Base-by-base conservation (phyloP, 179 eudicot genomes). In the Beta lomatogona region DNA sequence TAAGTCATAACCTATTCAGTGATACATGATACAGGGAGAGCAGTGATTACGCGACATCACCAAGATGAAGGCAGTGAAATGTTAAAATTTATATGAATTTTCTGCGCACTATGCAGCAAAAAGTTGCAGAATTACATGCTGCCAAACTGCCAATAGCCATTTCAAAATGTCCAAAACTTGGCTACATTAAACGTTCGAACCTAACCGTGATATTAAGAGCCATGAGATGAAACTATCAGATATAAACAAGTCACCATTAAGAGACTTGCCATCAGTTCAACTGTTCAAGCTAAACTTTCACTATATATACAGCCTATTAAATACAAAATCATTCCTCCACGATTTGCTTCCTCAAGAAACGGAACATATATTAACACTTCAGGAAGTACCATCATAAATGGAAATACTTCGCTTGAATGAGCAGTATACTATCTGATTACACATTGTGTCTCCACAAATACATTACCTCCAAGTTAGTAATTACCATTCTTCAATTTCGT, bases 401-500 rank as follows among this genome's bases (percentile, higher is more conserved):
- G 13, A 55, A 50, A 72, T 72, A 41, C 57, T 72, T 53, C 31
- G 1, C 58, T 52, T 52, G 44, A 72, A 71, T 16, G 14, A 11
- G 31, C 14, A 14, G 21, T 2, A 2, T 19, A 31, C 12, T 4
- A n/a, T 46, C 28, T 71, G 14, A 71, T 48, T 13, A 36, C 22
- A 66, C 21, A 48, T 59, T 59, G 76, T 58, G 74, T 75, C 61
- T n/a, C 28, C 48, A 53, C 5, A 80, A 2, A 80, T 36, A 55
- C 41, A 36, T 36, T 58, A 36, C 44, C 71, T 52, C 53, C 1
- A 52, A 59, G n/a, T 52, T 15, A 9, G 50, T 70, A 70, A 44
- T 54, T 83, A 92, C 88, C 93, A 96, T 76, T 94, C 97, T 83
- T 96, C 97, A 76, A 96, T 96, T 66, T 96, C 99, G 84, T 95